Conservation (phyloP, 345 rosid species). For the Salix udensis region DNA sequence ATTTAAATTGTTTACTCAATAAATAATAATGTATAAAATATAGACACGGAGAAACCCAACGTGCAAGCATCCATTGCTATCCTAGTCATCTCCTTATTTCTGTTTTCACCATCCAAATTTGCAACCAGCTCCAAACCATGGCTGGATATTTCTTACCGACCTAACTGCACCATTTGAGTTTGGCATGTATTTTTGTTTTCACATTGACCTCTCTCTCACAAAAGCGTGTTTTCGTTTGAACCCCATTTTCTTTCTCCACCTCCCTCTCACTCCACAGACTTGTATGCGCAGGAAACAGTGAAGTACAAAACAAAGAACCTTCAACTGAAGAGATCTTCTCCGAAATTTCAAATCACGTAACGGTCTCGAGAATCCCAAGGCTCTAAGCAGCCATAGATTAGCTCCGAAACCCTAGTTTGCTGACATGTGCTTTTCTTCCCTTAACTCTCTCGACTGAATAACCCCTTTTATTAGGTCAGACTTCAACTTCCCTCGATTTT, state of each 20-base stretch:
- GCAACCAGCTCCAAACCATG: neutral
- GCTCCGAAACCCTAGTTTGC: constrained; percentile 40
- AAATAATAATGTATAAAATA: too few species aligned
- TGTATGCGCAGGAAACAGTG: neutral
- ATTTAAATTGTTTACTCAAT: too few species aligned
- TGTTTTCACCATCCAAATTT: neutral
- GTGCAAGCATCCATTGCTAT: too few species aligned
- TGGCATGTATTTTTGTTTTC: neutral
- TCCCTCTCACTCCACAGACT: neutral
- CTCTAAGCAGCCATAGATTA: constrained; percentile 52
- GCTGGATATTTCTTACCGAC: neutral
- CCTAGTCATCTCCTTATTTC: neutral
- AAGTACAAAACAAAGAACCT: constrained; percentile 23
- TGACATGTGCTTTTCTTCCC: constrained; percentile 63
- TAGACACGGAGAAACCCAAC: too few species aligned
- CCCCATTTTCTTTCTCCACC: neutral
- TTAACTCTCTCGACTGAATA: neutral
- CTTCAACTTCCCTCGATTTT: constrained; percentile 41
- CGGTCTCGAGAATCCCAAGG: constrained; percentile 50
- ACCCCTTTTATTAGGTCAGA: constrained; percentile 49
- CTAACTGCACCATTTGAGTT: neutral
- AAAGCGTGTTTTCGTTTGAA: neutral
- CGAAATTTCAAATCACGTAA: constrained; percentile 22
- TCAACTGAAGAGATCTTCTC: constrained; percentile 32
- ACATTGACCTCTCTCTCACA: neutral